Base-by-base conservation (phyloP, 768 basidiomycete genomes). In the Russula sp. region DNA sequence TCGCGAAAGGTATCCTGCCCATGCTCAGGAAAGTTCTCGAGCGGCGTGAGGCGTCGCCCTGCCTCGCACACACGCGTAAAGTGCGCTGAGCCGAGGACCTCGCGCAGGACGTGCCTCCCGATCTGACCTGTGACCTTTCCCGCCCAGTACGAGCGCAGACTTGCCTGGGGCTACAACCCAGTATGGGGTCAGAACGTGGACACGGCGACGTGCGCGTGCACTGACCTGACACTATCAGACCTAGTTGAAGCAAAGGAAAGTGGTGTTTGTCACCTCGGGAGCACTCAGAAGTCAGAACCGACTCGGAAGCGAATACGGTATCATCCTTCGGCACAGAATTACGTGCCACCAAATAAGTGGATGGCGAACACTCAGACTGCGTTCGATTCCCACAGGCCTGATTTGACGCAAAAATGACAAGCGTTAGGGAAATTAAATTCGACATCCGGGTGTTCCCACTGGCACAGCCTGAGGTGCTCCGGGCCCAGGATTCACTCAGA, bases 121-220 rank as follows among this genome's bases (percentile, higher is more conserved):
- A 78, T 78, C 54, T 83, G 84, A 53, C 91, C 89, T 0, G 89
- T 90, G 84, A 53, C 91, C 89, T 0, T 89, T 90, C 4, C 83
- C 85, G n/a, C 91, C 90, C 49, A 92, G 66, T 22, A 93, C 73
- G 59, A 91, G 80, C 31, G 88, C 88, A 27, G 82, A 73, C 67
- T 71, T 57, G 14, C 62, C 62, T 64, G 56, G 32, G 45, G 34
- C 7, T 52, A 16, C 6, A 4, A 32, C 4, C 16, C n/a, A 47
- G n/a, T n/a, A 20, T 7, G 45, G 20, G 20, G 8, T 8, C n/a
- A 20, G 45, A 20, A 2, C 1, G 13, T 6, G 3, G 22, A 48
- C 47, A 48, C 20, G 3, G 5, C 3, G 10, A 53, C 32, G n/a
- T 37, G 52, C 4, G 6, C 22, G 22, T 2, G 22, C 22, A 27